These are phyloP conservation scores for Sutorius australiensis DNA, from an alignment of 768 basidiomycete genomes.

Conservation along the genomic window DNA sequence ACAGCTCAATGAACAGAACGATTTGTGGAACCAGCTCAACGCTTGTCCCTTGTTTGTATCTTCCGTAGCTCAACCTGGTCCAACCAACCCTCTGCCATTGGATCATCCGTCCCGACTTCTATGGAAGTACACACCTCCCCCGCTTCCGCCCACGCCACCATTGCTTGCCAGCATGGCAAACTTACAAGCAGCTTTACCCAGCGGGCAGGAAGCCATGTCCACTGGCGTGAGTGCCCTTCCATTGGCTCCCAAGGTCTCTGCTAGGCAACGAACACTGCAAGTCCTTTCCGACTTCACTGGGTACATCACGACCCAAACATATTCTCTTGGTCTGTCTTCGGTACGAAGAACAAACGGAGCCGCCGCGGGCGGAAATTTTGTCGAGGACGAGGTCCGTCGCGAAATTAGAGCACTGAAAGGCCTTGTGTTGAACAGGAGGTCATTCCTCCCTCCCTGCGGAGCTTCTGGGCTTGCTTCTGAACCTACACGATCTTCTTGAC, in stretches of 20 bases:
- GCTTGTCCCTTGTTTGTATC: conserved; percentile 49
- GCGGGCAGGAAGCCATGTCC: conserved; percentile 12
- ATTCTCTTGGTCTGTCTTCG: conserved; percentile 30
- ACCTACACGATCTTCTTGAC: neutral
- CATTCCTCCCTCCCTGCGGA: conserved; percentile 16
- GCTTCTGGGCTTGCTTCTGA: conserved; percentile 7
- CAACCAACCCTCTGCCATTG: conserved; percentile 1
- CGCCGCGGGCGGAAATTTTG: conserved; percentile 17
- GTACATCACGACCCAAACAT: conserved; percentile 73
- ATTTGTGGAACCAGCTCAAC: conserved; percentile 60
- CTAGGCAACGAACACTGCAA: conserved; percentile 61
- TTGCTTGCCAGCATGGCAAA: conserved; percentile 23
- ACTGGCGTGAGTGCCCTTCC: conserved; percentile 5
- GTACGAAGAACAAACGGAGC: conserved; percentile 18
- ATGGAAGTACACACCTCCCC: conserved; percentile 39
- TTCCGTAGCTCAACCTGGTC: conserved; percentile 13
- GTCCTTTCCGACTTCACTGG: conserved; percentile 71
- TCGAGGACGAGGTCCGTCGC: conserved; percentile 63
- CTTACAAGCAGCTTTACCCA: conserved; percentile 22
- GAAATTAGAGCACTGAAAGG: conserved; percentile 79
- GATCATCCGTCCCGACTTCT: conserved; percentile 26
- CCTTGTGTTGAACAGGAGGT: conserved; percentile 69
- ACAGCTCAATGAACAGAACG: conserved; percentile 31
- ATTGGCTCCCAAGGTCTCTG: conserved; percentile 24
- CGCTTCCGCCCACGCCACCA: conserved; percentile 25